Conservation (phyloP, 768 basidiomycete species). For the Termitomyces sp. region DNA sequence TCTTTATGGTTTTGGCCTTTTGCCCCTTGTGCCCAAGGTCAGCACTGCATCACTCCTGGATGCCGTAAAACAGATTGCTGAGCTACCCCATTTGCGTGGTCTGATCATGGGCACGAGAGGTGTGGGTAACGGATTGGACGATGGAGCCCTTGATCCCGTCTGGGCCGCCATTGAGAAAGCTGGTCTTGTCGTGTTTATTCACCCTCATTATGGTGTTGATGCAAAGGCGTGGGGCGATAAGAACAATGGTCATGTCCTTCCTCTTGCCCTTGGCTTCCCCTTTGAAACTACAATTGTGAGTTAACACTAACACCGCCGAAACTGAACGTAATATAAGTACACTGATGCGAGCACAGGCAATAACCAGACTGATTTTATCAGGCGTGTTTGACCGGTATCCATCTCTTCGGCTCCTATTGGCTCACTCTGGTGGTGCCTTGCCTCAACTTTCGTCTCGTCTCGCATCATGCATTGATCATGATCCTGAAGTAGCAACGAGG, state of each 20-base stretch:
- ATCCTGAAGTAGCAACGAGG: conserved; percentile 71
- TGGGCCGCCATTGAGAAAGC: conserved; percentile 74
- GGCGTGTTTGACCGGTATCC: conserved; percentile 82
- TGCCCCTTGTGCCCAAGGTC: conserved; percentile 74
- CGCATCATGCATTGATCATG: conserved; percentile 81
- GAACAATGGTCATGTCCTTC: conserved; percentile 84
- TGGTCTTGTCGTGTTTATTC: conserved; percentile 74
- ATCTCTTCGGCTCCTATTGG: conserved; percentile 68
- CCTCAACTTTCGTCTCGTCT: conserved; percentile 81
- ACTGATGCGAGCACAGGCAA: conserved; percentile 38
- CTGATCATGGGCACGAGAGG: conserved; percentile 83
- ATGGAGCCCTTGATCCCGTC: conserved; percentile 69
- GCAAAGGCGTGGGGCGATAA: conserved; percentile 68
- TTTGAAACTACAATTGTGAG: conserved; percentile 85
- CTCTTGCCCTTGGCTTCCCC: conserved; percentile 83
- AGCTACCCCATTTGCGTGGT: conserved; percentile 60
- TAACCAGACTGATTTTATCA: conserved; percentile 74
- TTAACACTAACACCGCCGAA: conserved; percentile 5
- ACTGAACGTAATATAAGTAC: background rate
- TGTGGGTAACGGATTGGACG: conserved; percentile 77
- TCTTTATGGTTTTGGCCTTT: conserved; percentile 78
- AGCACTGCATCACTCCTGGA: conserved; percentile 52
- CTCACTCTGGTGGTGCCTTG: conserved; percentile 84
- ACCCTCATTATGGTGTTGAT: conserved; percentile 84
- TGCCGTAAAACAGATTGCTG: conserved; percentile 60